Evolutionary conservation across 2,329 filamentous ascomycete species (phyloP), one percentile per base, ranked within the genome.

Genomic region (Pestalotiopsis sp.): DNA sequence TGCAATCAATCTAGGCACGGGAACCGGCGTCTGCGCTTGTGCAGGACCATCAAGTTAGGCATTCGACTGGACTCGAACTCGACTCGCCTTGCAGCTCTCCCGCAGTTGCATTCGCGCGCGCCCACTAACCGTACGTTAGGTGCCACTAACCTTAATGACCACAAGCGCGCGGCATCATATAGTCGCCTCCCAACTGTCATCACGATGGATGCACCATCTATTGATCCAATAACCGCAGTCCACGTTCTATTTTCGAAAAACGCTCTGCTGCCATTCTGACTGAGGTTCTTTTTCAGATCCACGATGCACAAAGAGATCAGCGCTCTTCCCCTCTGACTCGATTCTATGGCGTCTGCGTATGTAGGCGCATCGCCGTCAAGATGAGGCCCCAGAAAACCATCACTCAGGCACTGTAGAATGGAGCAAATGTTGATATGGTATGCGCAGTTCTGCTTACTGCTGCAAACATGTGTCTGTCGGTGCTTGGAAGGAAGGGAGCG

Each of bases 121-220:
- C 45, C 7, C n/a, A 9, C 45, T 9, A 7, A 7, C 13, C 45
- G 7, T n/a, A 52, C 45, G 31, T 36, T 36, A 36, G 31, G 31
- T 36, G 31, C 45, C 41, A 49, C 41, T 20, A 52, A 52, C 45
- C 45, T 52, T 23, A 52, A 52, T 36, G 31, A 36, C 17, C 36
- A 23, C 59, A 62, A 62, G 59, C 59, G 59, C 59, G 59, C 59
- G 59, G 59, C 31, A 39, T 62, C 20, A 36, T 36, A 36, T 9
- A 36, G 31, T 36, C 17, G 23, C 12, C 56, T n/a, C 56, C 23
- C 17, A 13, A 59, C 4, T 25, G 20, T 17, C 14, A 2, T 12
- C 45, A 52, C 2, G 45, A n/a, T 62, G 25, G n/a, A 36, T 9
- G 25, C 59, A 36, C 31, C 31, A 9, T 31, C 27, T 31, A 31